Evolutionary conservation across 805 yeast genomes (phyloP), one percentile per base, ranked within the genome.

Genomic region (Phaffomyces thermotolerans): DNA sequence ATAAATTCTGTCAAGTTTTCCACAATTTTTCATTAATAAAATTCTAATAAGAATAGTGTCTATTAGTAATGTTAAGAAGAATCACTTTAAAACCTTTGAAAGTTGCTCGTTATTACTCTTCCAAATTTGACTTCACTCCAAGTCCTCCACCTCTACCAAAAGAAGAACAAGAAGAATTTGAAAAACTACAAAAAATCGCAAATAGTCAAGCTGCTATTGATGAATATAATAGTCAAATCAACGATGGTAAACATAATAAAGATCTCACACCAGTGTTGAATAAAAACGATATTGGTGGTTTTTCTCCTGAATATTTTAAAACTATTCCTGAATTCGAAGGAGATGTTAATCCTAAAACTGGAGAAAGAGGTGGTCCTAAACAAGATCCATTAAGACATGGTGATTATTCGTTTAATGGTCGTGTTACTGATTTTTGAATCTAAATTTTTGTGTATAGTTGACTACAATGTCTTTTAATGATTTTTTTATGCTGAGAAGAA

Each of bases 321-420:
- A 81, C 89, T 4, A 81, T 89, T 43, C 95, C 96, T 2, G 99
- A 93, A 58, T 93, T 93, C 59, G 96, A 90, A 64, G 99, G 99
- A 2, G 90, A 89, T 49, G 79, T 73, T 15, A 93, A 93, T 59
- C 99, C 99, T 0, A 75, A 70, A 45, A 93, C 99, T 1, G 99
- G 99, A 4, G 99, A 93, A 65, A 72, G 83, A 20, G 96, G 96
- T 39, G 99, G 99, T 0, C 99, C 99, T 23, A 93, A 93, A 58
- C 98, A 93, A 63, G 97, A 93, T 58, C 99, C 99, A 1, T 71
- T 88, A 50, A 78, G 80, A 55, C 91, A 87, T 55, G 89, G 89
- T 15, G 98, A 90, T 56, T 93, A 95, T 78, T 82, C 96, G 8
- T 93, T 83, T 63, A 91, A 93, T 58, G 99, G 99, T 0, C 77